These are phyloP conservation scores for Diversispora eburnea DNA, from an alignment of 192 early-diverging fungal species.

Conservation along the genomic window DNA sequence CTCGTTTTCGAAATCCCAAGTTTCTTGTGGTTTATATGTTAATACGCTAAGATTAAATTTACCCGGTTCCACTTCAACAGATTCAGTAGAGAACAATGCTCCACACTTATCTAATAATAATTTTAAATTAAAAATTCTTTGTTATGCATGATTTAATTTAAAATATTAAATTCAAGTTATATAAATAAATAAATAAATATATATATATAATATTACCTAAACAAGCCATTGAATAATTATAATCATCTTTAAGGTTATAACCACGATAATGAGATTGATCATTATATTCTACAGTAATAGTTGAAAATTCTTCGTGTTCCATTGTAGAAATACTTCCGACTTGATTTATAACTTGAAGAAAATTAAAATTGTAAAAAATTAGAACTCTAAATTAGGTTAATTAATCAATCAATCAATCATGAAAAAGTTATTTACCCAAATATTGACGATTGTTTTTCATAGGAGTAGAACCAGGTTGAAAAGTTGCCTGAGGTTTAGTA, in stretches of 20 bases:
- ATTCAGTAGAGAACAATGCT: conserved; percentile 65
- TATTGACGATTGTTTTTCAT: conserved; percentile 51
- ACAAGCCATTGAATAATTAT: conserved; percentile 74
- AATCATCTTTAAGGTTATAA: conserved; percentile 79
- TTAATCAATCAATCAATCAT: background rate
- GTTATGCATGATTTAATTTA: background rate
- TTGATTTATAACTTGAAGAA: conserved; percentile 72
- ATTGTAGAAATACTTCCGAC: conserved; percentile 75
- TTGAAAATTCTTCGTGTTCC: conserved; percentile 65
- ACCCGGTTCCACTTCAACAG: background rate
- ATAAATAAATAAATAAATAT: no score
- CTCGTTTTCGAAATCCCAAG: conserved; percentile 65
- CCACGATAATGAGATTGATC: conserved; percentile 75
- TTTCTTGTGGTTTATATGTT: conserved; percentile 69
- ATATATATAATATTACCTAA: conserved; percentile 41
- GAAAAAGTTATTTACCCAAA: conserved; percentile 44
- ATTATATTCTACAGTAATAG: conserved; percentile 84
- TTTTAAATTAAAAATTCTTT: background rate
- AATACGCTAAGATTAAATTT: conserved; percentile 56
- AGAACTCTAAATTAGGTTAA: background rate
- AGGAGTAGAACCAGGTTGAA: conserved; percentile 86
- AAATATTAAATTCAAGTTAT: no score
- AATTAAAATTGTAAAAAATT: background rate
- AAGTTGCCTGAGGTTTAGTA: conserved; percentile 53
- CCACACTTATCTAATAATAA: conserved; percentile 50